A percentile compares a stretch with the other conserved stretches of the same genome.
phyloP scores from a whole-genome alignment of 1,284 basidiomycete genomes.

The Anthracocystis walkeri region DNA sequence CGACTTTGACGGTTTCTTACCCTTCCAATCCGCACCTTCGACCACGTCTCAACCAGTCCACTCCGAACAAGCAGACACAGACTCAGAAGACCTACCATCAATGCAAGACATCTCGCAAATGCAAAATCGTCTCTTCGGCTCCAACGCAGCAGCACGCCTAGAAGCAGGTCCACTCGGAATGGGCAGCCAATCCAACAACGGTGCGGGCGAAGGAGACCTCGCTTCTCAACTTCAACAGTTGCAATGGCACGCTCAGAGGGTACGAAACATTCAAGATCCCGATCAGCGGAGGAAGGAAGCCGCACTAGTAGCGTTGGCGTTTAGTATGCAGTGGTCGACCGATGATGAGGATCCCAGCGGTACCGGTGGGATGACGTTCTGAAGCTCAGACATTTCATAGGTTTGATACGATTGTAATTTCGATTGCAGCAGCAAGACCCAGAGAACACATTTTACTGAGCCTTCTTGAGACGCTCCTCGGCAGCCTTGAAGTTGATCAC shows the following conservation, averaged over 20 bases:
- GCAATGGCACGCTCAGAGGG: conserved; percentile 46
- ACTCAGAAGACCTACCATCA: conserved; percentile 21
- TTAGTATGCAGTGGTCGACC: conserved; percentile 45
- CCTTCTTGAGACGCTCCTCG: conserved; percentile 65
- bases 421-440: neutral
- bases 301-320: conserved; percentile 46
- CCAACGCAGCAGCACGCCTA: conserved; percentile 16
- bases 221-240: conserved; percentile 34
- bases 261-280: conserved; percentile 42
- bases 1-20: conserved; percentile 51
- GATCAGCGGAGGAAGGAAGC: conserved; percentile 45
- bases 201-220: conserved; percentile 17
- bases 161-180: conserved; percentile 21
- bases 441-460: conserved; percentile 34
- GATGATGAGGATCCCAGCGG: neutral
- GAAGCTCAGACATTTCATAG: no score
- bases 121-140: conserved; percentile 30
- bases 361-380: conserved; percentile 24
- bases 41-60: neutral
- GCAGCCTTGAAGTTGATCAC: conserved; percentile 70
- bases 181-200: neutral
- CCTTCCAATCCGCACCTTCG: conserved; percentile 26
- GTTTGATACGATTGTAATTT: neutral
- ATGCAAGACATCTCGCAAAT: conserved; percentile 29
- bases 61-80: neutral